Base-by-base conservation (phyloP, 768 basidiomycete genomes). In the Inosperma sp. region DNA sequence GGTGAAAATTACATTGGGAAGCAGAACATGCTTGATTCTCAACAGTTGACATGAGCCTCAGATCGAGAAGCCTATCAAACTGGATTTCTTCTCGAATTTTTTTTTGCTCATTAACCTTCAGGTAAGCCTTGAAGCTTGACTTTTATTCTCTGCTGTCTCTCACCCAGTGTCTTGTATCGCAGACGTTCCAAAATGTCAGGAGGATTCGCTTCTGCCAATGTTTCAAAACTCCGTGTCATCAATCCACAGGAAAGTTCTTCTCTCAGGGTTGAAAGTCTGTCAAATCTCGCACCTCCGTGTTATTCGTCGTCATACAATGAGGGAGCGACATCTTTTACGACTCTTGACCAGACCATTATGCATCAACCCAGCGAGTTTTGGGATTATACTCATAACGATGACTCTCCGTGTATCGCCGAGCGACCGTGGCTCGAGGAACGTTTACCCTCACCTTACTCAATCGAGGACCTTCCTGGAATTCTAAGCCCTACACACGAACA, bases 141-240 rank as follows among this genome's bases (percentile, higher is more conserved):
- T 26, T 26, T 12, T 27, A 8, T 13, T 2, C 26, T 17, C 14
- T 29, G n/a, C 10, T 7, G 2, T 10, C 10, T 26, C 5, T 1
- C 23, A n/a, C 5, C 22, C 5, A n/a, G 9, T 19, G 23, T 7
- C 6, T 35, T 13, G 7, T 41, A n/a, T 9, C 1, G 16, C 40
- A 26, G 40, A 26, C 5, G 8, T 22, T 21, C n/a, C 25, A 16
- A 27, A 12, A 42, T 42, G 41, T 22, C 19, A 33, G 29, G 30
- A 21, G 29, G 29, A 17, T 10, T 22, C 19, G 29, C 19, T 14
- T 14, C 7, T 13, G 9, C 30, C 16, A 19, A 13, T 33, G 30
- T 33, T 22, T 45, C 44, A 33, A 45, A 33, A 45, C 30, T 45
- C 5, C 44, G 44, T 45, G 44, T 45, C 29, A 45, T 45, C 30